Conservation (phyloP, 2,329 filamentous ascomycete genomes). For the Xylaria sp. region DNA sequence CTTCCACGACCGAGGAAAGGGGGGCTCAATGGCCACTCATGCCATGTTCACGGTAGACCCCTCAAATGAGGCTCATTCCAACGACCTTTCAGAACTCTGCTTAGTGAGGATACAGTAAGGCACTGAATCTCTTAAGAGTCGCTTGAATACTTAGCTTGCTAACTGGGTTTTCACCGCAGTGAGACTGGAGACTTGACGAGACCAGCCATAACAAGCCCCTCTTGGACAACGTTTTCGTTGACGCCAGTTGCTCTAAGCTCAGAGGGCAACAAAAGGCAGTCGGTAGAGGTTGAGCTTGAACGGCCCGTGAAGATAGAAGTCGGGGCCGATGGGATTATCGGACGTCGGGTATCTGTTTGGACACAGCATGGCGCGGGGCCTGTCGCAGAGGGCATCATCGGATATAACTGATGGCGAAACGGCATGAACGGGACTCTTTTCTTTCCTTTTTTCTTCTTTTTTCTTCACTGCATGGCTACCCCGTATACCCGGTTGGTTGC, state of each 20-base stretch:
- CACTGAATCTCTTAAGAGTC: background rate
- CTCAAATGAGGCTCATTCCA: conserved; percentile 17
- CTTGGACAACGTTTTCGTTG: conserved; percentile 38
- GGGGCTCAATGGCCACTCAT: conserved; percentile 34
- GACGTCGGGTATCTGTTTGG: conserved; percentile 42
- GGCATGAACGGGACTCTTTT: background rate
- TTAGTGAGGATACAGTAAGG: conserved; percentile 43
- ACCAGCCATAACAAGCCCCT: conserved; percentile 37
- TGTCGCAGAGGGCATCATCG: conserved; percentile 46
- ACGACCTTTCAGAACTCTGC: conserved; percentile 24
- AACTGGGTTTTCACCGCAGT: conserved; percentile 22
- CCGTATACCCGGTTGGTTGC: too few relatives aligned
- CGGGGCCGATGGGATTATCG: conserved; percentile 44
- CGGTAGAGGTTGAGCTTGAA: conserved; percentile 34
- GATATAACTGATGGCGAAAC: conserved; percentile 36
- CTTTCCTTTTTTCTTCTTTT: too few relatives aligned
- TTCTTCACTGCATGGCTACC: too few relatives aligned
- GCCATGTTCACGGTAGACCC: conserved; percentile 36
- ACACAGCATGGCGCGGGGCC: conserved; percentile 24
- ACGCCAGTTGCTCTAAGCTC: conserved; percentile 5
- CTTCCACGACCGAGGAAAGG: conserved; percentile 40
- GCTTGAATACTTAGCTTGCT: conserved; percentile 1
- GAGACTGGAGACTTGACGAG: conserved; percentile 41
- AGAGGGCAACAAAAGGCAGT: conserved; percentile 6
- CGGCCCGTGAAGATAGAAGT: conserved; percentile 41